Conservation (phyloP, 2,329 filamentous ascomycete genomes). For the Neonectria punicea region DNA sequence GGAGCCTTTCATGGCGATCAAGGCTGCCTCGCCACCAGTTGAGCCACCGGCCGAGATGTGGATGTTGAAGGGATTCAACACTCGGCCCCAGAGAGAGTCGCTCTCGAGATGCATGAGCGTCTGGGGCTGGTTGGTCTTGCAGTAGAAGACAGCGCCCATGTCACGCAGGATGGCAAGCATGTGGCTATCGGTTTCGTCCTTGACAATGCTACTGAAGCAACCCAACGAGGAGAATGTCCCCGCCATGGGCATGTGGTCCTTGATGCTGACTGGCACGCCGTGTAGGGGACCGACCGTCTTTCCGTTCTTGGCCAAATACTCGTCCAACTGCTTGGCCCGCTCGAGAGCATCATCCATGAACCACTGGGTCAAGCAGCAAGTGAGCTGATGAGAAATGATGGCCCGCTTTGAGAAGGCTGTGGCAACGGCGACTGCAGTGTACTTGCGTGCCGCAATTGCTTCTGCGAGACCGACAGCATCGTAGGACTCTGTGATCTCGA, state of each 20-base stretch:
- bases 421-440: constrained; percentile 53
- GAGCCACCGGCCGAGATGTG: constrained; percentile 69
- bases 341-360: constrained; percentile 60
- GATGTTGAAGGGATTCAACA: constrained; percentile 69
- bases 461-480: constrained; percentile 55
- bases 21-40: constrained; percentile 64
- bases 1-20: constrained; percentile 52
- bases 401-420: constrained; percentile 64
- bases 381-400: constrained; percentile 66
- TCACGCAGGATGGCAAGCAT: constrained; percentile 66
- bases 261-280: constrained; percentile 41
- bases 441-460: constrained; percentile 49
- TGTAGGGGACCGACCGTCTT: constrained; percentile 36
- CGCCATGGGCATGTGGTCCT: constrained; percentile 66
- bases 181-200: constrained; percentile 63
- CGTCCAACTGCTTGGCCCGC: constrained; percentile 54
- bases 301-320: constrained; percentile 50
- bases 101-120: constrained; percentile 64
- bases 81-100: constrained; percentile 67
- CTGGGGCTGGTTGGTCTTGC: constrained; percentile 71
- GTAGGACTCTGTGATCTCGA: constrained; percentile 59
- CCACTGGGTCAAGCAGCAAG: constrained; percentile 62
- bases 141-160: constrained; percentile 61
- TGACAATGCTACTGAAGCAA: constrained; percentile 60
- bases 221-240: constrained; percentile 62